phyloP scores from a whole-genome alignment of 225 moss, liverwort and hornwort genomes.

The Bryoerythrophyllum caledonicum region DNA sequence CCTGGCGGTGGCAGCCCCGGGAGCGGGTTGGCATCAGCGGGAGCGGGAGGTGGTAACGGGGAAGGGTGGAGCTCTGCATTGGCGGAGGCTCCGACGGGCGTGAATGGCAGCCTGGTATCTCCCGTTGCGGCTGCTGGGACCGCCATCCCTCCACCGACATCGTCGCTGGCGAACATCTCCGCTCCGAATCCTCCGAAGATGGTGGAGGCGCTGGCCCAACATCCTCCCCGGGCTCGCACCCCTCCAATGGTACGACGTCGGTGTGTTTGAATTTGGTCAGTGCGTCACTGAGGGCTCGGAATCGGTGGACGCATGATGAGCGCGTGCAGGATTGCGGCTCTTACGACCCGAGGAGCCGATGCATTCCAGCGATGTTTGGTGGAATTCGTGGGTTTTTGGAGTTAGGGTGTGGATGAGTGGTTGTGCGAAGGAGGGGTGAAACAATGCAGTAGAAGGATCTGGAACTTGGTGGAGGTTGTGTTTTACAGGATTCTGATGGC shows the following conservation, averaged over 20 bases:
- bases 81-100: conserved; percentile 79
- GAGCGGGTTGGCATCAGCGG: conserved; percentile 47
- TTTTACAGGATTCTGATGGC: background rate
- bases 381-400: background rate
- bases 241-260: conserved; percentile 76
- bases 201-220: conserved; percentile 79
- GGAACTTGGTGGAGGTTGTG: background rate
- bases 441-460: background rate
- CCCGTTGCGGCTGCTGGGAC: conserved; percentile 42
- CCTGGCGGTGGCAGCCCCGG: conserved; percentile 40
- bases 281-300: background rate
- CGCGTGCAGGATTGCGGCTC: background rate
- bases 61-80: conserved; percentile 96
- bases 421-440: no score
- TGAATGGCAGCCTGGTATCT: conserved; percentile 50
- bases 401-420: background rate
- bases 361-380: background rate
- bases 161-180: conserved; percentile 37
- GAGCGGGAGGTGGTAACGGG: conserved; percentile 64
- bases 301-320: background rate
- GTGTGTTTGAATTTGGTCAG: background rate
- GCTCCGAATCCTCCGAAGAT: conserved; percentile 62
- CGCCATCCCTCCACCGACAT: conserved; percentile 36
- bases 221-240: conserved; percentile 89
- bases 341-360: background rate